A percentile compares a stretch with the other conserved stretches of the same genome.
These are phyloP conservation scores for Nakaseomyces bracarensis DNA, from an alignment of 1,139 yeast genomes.

Conservation along the genomic window DNA sequence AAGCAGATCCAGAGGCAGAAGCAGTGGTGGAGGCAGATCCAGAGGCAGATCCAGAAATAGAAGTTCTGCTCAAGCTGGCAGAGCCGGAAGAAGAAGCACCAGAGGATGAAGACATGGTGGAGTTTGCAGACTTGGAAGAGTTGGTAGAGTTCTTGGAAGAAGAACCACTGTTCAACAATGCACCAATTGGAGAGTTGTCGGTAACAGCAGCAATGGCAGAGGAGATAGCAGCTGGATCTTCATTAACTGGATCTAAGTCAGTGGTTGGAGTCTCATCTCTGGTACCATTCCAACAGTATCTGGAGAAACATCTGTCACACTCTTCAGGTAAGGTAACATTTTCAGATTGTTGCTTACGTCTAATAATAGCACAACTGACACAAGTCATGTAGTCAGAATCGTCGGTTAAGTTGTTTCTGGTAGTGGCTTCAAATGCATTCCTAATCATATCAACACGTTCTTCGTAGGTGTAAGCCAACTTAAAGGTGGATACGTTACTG, in stretches of 20 bases:
- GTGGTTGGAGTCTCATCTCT: conserved; percentile 13
- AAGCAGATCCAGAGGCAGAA: conserved; percentile 3
- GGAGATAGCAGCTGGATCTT: conserved; percentile 8
- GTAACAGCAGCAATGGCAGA: conserved; percentile 11
- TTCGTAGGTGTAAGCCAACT: conserved; percentile 50
- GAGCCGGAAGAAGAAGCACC: conserved; percentile 3
- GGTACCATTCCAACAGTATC: conserved; percentile 78
- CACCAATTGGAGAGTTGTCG: conserved; percentile 9
- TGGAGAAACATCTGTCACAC: conserved; percentile 62
- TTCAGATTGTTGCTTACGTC: conserved; percentile 70
- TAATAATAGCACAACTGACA: conserved; percentile 80
- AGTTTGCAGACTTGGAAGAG: conserved; percentile 3
- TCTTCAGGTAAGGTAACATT: conserved; percentile 57
- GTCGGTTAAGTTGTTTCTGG: conserved; percentile 64
- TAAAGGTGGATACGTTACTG: conserved; percentile 67
- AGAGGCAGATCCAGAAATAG: neutral
- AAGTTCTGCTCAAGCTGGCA: conserved; percentile 1
- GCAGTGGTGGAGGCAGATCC: conserved; percentile 1
- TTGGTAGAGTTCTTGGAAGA: conserved; percentile 6
- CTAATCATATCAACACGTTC: conserved; percentile 56
- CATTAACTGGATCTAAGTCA: conserved; percentile 8
- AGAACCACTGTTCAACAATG: conserved; percentile 7
- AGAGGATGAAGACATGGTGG: conserved; percentile 1
- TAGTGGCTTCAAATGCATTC: conserved; percentile 74
- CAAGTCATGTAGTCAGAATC: conserved; percentile 72